Conservation (phyloP, 805 yeast genomes). For the Starmera dryadoides region DNA sequence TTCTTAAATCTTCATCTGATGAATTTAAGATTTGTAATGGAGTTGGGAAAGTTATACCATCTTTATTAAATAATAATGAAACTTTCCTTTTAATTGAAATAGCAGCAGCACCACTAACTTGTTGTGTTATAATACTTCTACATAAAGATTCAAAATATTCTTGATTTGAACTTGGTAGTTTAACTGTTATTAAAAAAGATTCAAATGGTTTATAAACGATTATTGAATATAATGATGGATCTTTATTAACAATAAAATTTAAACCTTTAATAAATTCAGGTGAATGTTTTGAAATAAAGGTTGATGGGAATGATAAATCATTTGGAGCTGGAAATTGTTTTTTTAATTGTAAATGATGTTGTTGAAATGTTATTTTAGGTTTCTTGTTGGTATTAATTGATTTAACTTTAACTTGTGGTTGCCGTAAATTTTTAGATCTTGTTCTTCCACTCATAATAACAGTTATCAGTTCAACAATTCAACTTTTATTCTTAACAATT, state of each 20-base stretch:
- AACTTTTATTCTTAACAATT: too few relatives aligned
- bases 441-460: too few relatives aligned
- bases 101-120: constrained; percentile 79
- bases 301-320: constrained; percentile 17
- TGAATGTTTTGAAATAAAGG: constrained; percentile 20
- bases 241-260: constrained; percentile 23
- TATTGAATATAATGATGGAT: constrained; percentile 27
- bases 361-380: constrained; percentile 6
- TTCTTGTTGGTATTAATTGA: neutral
- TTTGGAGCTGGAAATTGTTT: constrained; percentile 8
- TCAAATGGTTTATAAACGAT: constrained; percentile 21
- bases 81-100: constrained; percentile 49
- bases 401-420: too few relatives aligned
- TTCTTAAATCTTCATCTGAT: constrained; percentile 42
- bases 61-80: constrained; percentile 25
- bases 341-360: constrained; percentile 6
- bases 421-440: too few relatives aligned
- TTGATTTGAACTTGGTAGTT: constrained; percentile 11
- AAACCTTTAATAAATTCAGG: constrained; percentile 28
- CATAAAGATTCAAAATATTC: constrained; percentile 35
- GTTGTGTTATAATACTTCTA: constrained; percentile 58
- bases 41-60: constrained; percentile 35
- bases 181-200: constrained; percentile 15
- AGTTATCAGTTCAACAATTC: too few relatives aligned
- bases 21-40: constrained; percentile 39